Conservation (phyloP, 768 basidiomycete genomes). For the Leccinum barrowsii region DNA sequence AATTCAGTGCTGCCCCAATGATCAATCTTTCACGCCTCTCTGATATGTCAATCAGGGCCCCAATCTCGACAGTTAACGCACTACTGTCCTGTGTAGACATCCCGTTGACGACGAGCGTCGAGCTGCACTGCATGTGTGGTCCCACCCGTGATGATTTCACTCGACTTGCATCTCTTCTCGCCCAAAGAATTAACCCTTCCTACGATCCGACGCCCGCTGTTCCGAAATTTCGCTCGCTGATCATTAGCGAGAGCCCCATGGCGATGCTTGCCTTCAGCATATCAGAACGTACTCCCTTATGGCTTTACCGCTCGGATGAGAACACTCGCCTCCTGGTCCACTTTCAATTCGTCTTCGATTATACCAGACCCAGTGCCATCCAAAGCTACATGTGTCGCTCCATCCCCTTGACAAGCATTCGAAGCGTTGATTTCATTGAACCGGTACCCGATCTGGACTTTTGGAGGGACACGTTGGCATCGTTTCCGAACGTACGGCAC, state of each 20-base stretch:
- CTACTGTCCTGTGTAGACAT: slow-evolving; percentile 6
- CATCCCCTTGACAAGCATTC: too few species aligned
- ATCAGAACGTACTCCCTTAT: not conserved
- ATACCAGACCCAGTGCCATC: not conserved
- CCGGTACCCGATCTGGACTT: too few species aligned
- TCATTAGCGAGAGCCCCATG: not conserved
- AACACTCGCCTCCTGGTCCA: slow-evolving; percentile 4
- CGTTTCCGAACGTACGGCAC: too few species aligned
- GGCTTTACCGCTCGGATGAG: not conserved
- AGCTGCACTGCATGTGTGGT: not conserved
- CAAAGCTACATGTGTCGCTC: too few species aligned
- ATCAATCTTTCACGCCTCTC: not conserved
- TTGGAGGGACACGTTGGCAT: too few species aligned
- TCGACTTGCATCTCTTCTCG: not conserved
- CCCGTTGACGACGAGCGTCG: not conserved
- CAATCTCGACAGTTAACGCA: not conserved
- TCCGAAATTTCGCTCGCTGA: not conserved
- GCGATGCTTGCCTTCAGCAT: not conserved
- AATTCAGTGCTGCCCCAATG: not conserved
- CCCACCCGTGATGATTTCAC: not conserved
- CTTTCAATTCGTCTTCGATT: not conserved
- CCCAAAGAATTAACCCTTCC: not conserved
- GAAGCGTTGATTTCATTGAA: too few species aligned
- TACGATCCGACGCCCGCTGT: not conserved
- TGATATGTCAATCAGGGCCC: not conserved